A percentile compares a stretch with the other conserved stretches of the same genome.
Conservation (phyloP, 2,329 filamentous ascomycete species). For the Hymenoscyphus salicellus region DNA sequence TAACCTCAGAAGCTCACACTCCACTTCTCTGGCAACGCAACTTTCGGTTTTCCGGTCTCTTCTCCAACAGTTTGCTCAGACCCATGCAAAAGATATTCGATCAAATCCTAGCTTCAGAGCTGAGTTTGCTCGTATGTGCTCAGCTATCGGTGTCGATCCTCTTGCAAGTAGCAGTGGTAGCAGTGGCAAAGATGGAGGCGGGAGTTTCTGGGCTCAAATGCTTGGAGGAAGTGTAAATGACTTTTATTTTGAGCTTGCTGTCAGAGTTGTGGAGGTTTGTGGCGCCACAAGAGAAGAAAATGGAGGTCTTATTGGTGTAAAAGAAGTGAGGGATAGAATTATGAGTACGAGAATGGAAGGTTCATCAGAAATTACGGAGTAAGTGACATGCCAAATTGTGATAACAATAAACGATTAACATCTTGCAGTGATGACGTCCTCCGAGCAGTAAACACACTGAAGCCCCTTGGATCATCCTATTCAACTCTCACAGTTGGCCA, state of each 20-base stretch:
- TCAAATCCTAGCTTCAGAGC: conserved; percentile 92
- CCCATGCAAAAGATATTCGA: conserved; percentile 92
- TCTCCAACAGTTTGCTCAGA: conserved; percentile 90
- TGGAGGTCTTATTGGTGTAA: conserved; percentile 82
- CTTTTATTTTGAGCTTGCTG: conserved; percentile 96
- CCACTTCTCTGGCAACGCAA: conserved; percentile 84
- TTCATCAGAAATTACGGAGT: conserved; percentile 74
- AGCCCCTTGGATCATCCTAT: conserved; percentile 85
- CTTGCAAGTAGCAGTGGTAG: conserved; percentile 65
- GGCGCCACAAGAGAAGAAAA: conserved; percentile 83
- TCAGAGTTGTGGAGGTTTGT: conserved; percentile 93
- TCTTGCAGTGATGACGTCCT: conserved; percentile 74
- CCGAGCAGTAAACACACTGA: conserved; percentile 80
- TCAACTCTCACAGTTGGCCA: conserved; percentile 79
- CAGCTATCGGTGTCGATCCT: conserved; percentile 93
- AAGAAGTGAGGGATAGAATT: conserved; percentile 75
- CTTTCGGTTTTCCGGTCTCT: conserved; percentile 94
- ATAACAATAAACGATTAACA: conserved; percentile 15
- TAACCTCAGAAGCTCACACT: conserved; percentile 78
- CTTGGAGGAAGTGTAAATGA: conserved; percentile 90
- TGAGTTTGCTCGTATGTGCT: conserved; percentile 97
- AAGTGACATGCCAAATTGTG: conserved; percentile 34
- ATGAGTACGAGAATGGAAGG: conserved; percentile 71
- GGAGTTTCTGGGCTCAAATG: conserved; percentile 88
- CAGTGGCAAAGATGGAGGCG: conserved; percentile 47